Base-by-base conservation (phyloP, 345 rosid genomes). In the Noccaea caerulescens region DNA sequence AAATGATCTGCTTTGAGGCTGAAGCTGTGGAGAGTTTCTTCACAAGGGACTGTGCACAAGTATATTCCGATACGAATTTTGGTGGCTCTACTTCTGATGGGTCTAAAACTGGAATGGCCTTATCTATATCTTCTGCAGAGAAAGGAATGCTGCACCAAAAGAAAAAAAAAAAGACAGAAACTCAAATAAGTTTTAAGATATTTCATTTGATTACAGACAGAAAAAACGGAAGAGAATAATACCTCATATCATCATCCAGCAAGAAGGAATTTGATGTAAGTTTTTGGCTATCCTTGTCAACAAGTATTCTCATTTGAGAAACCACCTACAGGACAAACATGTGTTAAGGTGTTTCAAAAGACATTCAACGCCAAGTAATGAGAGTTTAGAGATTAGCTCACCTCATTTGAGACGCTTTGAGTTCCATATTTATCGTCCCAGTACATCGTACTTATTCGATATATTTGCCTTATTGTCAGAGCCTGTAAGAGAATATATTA, bases 391-490 rank as follows among this genome's bases (percentile, higher is more conserved):
- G 32, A 16, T 58, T 68, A 68, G 83, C 83, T 86, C 72, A 76
- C 99, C 85, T 87, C 97, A 71, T 84, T 89, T 32, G 99, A 94
- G 69, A 94, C 97, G 42, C 97, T 94, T 77, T 89, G 96, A 7
- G 99, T 94, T 77, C 97, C 96, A 70, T 89, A 94, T 81, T 91
- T 94, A 71, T 94, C 99, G 69, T 94, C 99, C 88, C 96, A 94
- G 80, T 94, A 94, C 99, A 94, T 94, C 8, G 99, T 91, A 83
- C 97, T 85, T 79, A 94, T 91, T 41, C 99, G 88, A 76, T 94
- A 91, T 69, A 94, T 94, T 85, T 94, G 99, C 72, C 99, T 79
- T 45, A 94, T 86, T 1, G 97, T 94, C 86, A 94, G 74, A 23
- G 80, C 91, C 99, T 94, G 84, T 18, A 38, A 65, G 75, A 59